Evolutionary conservation across 2,329 filamentous ascomycete species (phyloP).

Genomic region (Berkeleyomyces rouxiae): DNA sequence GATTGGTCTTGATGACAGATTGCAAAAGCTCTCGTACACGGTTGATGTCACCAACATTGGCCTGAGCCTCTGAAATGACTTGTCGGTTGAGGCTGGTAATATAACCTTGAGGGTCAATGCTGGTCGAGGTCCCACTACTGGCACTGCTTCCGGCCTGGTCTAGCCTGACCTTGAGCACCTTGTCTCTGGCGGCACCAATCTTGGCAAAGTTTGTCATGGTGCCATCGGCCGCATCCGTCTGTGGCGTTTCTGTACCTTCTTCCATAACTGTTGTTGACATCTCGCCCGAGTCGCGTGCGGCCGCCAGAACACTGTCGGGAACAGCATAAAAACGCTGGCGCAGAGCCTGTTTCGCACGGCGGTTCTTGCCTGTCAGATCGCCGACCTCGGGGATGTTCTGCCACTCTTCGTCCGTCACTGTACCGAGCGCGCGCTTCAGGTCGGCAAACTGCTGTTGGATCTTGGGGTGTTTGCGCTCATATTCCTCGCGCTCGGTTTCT

Average conservation of each 20-base stretch:
- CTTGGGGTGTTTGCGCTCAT: slow-evolving; percentile 94
- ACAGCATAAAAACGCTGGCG: slow-evolving; percentile 87
- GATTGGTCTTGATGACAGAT: slow-evolving; percentile 93
- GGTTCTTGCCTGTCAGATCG: slow-evolving; percentile 87
- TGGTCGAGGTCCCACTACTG: slow-evolving; percentile 64
- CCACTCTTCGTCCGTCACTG: slow-evolving; percentile 91
- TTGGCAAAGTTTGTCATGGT: slow-evolving; percentile 97
- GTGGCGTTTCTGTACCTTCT: slow-evolving; percentile 31
- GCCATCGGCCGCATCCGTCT: slow-evolving; percentile 45
- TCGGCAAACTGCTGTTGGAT: slow-evolving; percentile 97
- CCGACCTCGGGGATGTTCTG: slow-evolving; percentile 88
- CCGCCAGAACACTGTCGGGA: slow-evolving; percentile 84
- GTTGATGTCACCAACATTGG: slow-evolving; percentile 86
- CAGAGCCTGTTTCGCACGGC: slow-evolving; percentile 65
- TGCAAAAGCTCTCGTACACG: slow-evolving; percentile 83
- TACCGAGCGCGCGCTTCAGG: slow-evolving; percentile 74
- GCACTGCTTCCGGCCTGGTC: slow-evolving; percentile 56
- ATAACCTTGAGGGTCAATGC: slow-evolving; percentile 89
- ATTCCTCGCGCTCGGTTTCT: slow-evolving; percentile 76
- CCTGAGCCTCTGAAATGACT: slow-evolving; percentile 60
- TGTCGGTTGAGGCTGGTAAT: slow-evolving; percentile 79
- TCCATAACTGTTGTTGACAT: slow-evolving; percentile 80
- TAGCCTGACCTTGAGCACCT: slow-evolving; percentile 83
- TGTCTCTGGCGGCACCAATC: slow-evolving; percentile 90
- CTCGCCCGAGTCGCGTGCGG: slow-evolving; percentile 63